These are phyloP conservation scores for Allomyces arbusculus DNA, from an alignment of 192 early-diverging fungal species.

Conservation along the genomic window DNA sequence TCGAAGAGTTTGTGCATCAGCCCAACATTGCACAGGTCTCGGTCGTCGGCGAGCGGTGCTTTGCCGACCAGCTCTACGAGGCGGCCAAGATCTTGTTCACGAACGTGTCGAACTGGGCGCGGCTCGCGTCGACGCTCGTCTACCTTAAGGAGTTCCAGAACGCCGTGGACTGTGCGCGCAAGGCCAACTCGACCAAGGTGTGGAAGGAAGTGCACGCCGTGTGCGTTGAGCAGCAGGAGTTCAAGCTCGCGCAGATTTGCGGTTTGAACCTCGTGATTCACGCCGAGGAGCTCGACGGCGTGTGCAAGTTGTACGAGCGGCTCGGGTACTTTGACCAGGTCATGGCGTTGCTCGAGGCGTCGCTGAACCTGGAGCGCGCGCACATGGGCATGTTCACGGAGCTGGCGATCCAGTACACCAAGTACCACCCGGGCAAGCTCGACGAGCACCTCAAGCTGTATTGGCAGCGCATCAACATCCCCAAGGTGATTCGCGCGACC, in stretches of 20 bases:
- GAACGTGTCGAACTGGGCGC: constrained; percentile 93
- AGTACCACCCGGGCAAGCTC: constrained; percentile 82
- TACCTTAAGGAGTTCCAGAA: constrained; percentile 84
- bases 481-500: constrained; percentile 92
- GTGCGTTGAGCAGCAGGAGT: constrained; percentile 85
- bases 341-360: constrained; percentile 74
- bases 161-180: constrained; percentile 95
- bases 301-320: constrained; percentile 71
- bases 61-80: constrained; percentile 71
- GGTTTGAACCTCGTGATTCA: constrained; percentile 90
- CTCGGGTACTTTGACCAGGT: constrained; percentile 82
- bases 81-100: constrained; percentile 87
- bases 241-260: constrained; percentile 94
- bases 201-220: constrained; percentile 99
- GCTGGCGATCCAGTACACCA: constrained; percentile 89
- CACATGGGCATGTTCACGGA: constrained; percentile 99
- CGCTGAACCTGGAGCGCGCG: constrained; percentile 86
- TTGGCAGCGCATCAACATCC: constrained; percentile 94
- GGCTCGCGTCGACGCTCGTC: constrained; percentile 88
- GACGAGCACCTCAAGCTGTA: constrained; percentile 96
- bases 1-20: constrained; percentile 79
- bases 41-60: constrained; percentile 86
- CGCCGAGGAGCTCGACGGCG: constrained; percentile 82
- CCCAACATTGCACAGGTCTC: constrained; percentile 93
- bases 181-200: constrained; percentile 94